phyloP scores from a whole-genome alignment of 371 early-diverging fungal species.

The Thermomucor indicae-seudaticae region DNA sequence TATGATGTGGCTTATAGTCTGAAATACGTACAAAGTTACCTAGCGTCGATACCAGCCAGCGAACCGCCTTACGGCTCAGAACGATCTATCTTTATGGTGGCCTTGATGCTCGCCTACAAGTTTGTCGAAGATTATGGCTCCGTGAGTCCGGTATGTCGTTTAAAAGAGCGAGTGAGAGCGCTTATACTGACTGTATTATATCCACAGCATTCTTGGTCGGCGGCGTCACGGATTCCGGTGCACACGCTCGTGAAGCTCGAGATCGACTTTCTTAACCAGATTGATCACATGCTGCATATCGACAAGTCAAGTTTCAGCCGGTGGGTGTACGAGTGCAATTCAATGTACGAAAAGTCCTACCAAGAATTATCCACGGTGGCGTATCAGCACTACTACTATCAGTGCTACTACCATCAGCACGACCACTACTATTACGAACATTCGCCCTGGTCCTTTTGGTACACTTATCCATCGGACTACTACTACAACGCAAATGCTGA shows the following conservation, averaged over 20 bases:
- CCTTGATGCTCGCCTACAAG: constrained; percentile 31
- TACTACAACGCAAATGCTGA: background rate
- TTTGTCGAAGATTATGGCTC: constrained; percentile 29
- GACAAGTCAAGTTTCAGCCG: constrained; percentile 3
- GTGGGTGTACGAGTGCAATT: constrained; percentile 12
- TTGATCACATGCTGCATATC: constrained; percentile 8
- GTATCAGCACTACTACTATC: background rate
- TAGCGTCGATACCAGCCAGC: background rate
- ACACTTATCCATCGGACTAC: background rate
- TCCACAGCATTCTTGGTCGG: constrained; percentile 23
- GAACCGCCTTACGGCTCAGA: constrained; percentile 20
- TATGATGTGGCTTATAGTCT: constrained; percentile 16
- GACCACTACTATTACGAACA: background rate
- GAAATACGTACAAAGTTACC: constrained; percentile 22
- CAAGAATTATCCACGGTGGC: background rate
- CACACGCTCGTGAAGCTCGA: constrained; percentile 5
- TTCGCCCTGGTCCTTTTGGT: background rate
- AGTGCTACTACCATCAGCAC: background rate
- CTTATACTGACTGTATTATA: background rate
- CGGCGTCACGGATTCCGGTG: constrained; percentile 9
- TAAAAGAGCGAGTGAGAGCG: background rate
- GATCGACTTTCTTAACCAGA: constrained; percentile 8
- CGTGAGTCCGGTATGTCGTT: constrained; percentile 20
- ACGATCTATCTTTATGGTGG: constrained; percentile 26
- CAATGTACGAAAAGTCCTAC: constrained; percentile 1